Base-by-base conservation (phyloP, 1,284 basidiomycete genomes). In the Leccinum solheimii region DNA sequence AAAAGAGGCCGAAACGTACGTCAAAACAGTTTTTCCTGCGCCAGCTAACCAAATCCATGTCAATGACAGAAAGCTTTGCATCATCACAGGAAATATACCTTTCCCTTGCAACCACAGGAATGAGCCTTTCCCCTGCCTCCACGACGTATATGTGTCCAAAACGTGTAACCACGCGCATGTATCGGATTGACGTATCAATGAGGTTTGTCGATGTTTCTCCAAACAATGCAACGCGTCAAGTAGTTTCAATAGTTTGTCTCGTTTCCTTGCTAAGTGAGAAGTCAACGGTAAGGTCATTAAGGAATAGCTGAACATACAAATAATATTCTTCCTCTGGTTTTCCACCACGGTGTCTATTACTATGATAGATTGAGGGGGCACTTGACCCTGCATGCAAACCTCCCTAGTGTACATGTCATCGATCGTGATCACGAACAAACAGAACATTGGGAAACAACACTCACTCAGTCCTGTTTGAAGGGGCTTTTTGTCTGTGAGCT, bases 71-170 rank as follows among this genome's bases (percentile, higher is more conserved):
- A 21, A n/a, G 10, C 16, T 55, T 19, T 8, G 26, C 1, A 36
- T 2, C 16, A 23, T 21, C 23, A 8, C 6, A 6, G 16, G 3
- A 21, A 19, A 7, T 30, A 4, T 30, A 59, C 45, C 32, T 59
- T 59, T 59, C 11, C 58, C 58, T 6, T 49, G 16, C 23, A 59
- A 2, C 58, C 55, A 59, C 27, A 57, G 14, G 21, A 57, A 27
- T 14, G 51, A 55, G 5, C 5, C 16, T 8, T n/a, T 9, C 1
- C 36, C 38, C 5, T 40, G 19, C 27, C 4, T 58, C 54, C 57
- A 56, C 9, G 57, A 56, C 38, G 4, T 43, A 23, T 58, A 57
- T 5, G 27, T 19, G 1, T 34, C 57, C 14, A 19, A 30, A 4
- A 14, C 14, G 14, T 21, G 36, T 5, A 58, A 43, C 57, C 57